Evolutionary conservation across 169 alveolate genomes (phyloP).

Genomic region (Cryptosporidium sp.): DNA sequence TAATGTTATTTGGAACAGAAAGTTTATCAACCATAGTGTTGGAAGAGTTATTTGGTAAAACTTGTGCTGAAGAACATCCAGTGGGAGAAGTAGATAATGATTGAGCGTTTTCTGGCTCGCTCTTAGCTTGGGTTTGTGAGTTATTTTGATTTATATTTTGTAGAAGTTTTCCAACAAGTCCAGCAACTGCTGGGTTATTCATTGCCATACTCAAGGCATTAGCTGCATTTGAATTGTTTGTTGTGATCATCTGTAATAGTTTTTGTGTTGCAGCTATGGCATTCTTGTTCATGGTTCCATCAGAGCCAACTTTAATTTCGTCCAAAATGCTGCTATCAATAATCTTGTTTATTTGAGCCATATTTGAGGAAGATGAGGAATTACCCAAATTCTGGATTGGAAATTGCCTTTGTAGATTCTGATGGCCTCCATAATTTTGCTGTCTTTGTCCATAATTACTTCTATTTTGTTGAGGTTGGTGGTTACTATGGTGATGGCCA

Average conservation of each 20-base stretch:
- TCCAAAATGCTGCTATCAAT: slow-evolving; percentile 12
- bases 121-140: background rate
- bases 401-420: slow-evolving; percentile 1
- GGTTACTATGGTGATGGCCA: slow-evolving; percentile 29
- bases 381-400: slow-evolving; percentile 6
- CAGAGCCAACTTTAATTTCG: slow-evolving; percentile 41
- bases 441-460: slow-evolving; percentile 22
- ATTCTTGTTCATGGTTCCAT: slow-evolving; percentile 46
- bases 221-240: slow-evolving; percentile 71
- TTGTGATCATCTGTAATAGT: slow-evolving; percentile 70
- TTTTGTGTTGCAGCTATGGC: slow-evolving; percentile 63
- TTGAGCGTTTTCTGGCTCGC: background rate
- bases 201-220: slow-evolving; percentile 63
- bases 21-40: background rate
- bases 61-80: background rate
- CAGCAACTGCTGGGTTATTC: slow-evolving; percentile 75
- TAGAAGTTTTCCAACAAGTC: slow-evolving; percentile 62
- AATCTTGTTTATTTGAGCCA: slow-evolving; percentile 3
- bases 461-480: slow-evolving; percentile 3
- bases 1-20: background rate
- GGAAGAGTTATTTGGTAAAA: background rate
- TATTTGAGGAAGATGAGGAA: background rate
- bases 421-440: slow-evolving; percentile 24
- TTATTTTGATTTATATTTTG: slow-evolving; percentile 34
- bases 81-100: background rate